Evolutionary conservation across 306 rosid genomes (phyloP).

Genomic region (Quercus glauca): DNA sequence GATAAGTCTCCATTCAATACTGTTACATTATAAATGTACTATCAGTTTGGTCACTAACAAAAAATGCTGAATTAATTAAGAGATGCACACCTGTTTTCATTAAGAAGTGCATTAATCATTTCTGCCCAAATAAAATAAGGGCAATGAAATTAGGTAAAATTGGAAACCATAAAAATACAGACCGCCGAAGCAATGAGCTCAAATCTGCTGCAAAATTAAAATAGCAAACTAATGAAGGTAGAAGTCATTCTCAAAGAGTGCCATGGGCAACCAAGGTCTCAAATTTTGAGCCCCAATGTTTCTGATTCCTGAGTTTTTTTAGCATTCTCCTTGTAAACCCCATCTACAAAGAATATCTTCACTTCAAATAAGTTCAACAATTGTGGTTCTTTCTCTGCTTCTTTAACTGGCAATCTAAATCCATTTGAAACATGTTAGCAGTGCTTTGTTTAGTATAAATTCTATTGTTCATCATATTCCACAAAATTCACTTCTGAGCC

Average conservation of each 20-base stretch:
- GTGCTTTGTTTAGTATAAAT: conserved; percentile 7
- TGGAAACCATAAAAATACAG: neutral
- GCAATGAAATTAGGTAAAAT: neutral
- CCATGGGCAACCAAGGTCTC: neutral
- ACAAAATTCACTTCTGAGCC: conserved; percentile 41
- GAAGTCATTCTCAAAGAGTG: neutral
- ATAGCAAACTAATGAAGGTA: neutral
- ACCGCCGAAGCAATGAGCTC: neutral
- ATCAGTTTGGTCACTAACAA: neutral
- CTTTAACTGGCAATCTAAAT: neutral
- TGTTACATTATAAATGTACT: neutral
- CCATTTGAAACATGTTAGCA: neutral
- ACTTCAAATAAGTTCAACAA: neutral
- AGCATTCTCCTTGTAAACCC: neutral
- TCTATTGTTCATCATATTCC: conserved; percentile 28
- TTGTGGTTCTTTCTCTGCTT: neutral
- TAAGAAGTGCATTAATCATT: neutral
- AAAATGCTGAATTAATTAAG: neutral
- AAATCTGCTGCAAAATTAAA: neutral
- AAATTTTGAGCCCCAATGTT: neutral
- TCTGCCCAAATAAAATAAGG: neutral
- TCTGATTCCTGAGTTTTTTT: neutral
- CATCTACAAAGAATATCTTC: neutral
- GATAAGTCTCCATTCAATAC: no score
- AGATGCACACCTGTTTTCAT: neutral